phyloP scores from a whole-genome alignment of 495 filamentous ascomycete species.

The Cercophora scortea region DNA sequence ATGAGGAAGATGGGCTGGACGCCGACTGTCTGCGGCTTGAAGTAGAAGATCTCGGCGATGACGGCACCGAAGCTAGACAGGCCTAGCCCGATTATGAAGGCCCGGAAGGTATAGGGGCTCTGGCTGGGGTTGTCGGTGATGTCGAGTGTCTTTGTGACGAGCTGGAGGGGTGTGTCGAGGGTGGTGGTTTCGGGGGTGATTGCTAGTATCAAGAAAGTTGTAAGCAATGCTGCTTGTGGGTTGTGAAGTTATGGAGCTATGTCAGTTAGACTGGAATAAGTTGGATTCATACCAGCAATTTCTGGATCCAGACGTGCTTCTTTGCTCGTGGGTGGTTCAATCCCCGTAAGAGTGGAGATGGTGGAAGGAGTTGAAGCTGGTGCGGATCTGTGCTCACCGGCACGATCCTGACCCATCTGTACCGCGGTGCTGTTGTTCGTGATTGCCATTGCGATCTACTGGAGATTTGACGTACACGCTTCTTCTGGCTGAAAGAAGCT shows the following conservation, averaged over 20 bases:
- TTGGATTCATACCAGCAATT: not conserved
- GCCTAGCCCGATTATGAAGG: constrained; percentile 25
- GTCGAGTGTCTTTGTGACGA: constrained; percentile 14
- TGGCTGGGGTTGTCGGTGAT: constrained; percentile 27
- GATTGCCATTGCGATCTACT: too few species aligned
- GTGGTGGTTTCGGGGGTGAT: not conserved
- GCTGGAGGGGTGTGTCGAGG: constrained; percentile 2
- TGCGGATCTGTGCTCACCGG: too few species aligned
- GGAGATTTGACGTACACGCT: too few species aligned
- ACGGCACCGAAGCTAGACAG: constrained; percentile 25
- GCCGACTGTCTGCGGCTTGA: constrained; percentile 37
- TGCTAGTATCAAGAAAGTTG: not conserved
- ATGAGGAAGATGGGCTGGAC: constrained; percentile 37
- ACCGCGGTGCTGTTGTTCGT: too few species aligned
- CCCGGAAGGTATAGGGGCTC: constrained; percentile 25
- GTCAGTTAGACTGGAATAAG: not conserved
- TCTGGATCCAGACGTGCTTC: not conserved
- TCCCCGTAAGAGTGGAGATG: too few species aligned
- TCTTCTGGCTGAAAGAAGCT: too few species aligned
- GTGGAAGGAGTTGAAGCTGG: too few species aligned
- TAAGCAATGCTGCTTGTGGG: not conserved
- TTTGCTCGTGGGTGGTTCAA: too few species aligned
- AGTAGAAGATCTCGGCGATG: constrained; percentile 31
- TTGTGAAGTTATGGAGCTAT: not conserved
- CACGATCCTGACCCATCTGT: too few species aligned